Percentiles rank a stretch among this genome's conserved stretches.
These are phyloP conservation scores for Aspergillus heteromorphus DNA, from an alignment of 495 filamentous ascomycete genomes.

Conservation along the genomic window DNA sequence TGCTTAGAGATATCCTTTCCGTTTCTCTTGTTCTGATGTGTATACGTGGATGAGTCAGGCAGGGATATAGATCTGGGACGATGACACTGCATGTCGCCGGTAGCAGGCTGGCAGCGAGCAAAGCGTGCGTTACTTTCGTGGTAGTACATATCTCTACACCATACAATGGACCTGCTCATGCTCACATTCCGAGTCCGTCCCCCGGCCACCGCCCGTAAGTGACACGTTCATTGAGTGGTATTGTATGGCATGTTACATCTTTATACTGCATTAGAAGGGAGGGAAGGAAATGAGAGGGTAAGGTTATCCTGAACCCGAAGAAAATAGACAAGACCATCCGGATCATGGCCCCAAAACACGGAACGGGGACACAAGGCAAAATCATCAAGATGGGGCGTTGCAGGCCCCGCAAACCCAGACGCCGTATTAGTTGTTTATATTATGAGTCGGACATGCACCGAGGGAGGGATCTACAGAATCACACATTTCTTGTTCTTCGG, in stretches of 20 bases:
- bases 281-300: constrained; percentile 3
- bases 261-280: constrained; percentile 23
- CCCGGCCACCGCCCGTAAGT: not conserved
- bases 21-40: constrained; percentile 2
- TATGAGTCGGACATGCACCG: constrained; percentile 16
- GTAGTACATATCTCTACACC: not conserved
- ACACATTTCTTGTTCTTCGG: constrained; percentile 69
- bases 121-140: not conserved
- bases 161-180: too few species aligned
- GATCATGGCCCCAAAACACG: constrained; percentile 15
- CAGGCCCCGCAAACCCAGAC: constrained; percentile 31
- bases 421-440: constrained; percentile 45
- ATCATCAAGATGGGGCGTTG: constrained; percentile 26
- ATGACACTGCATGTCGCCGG: not conserved
- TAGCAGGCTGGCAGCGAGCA: not conserved
- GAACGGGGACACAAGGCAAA: constrained; percentile 9
- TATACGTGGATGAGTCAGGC: constrained; percentile 2
- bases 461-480: constrained; percentile 56
- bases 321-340: constrained; percentile 10
- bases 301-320: constrained; percentile 4
- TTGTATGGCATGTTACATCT: constrained; percentile 27
- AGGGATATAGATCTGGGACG: not conserved
- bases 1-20: constrained; percentile 4
- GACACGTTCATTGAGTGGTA: constrained; percentile 11
- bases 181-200: not conserved